Base-by-base conservation (phyloP, 176 grass and related monocot species). In the Paspalum notatum region DNA sequence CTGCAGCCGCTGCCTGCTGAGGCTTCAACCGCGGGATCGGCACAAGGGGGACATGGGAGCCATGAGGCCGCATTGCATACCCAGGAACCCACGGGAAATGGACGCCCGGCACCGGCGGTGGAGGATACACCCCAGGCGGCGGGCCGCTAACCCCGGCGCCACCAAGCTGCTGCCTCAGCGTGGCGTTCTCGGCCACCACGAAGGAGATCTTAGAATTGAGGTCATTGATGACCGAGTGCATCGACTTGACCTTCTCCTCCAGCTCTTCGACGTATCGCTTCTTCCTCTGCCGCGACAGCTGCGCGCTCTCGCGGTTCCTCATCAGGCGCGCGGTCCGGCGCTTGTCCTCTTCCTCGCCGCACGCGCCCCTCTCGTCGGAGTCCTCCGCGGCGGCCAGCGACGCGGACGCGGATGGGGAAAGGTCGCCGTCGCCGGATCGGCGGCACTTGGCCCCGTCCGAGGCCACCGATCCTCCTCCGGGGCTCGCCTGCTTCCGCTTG, bases 271-370 rank as follows among this genome's bases (percentile, higher is more conserved):
- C 87, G 66, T 95, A 91, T 3, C 86, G 85, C 80, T 95, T 99
- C 91, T 95, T 99, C 82, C 96, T 87, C 81, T 99, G 96, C 72
- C 96, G 78, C 1, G 96, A 99, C 8, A 99, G 92, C 56, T 99
- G 96, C 15, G 96, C 96, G 71, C 96, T 99, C 85, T 95, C 96
- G 1, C 93, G 86, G 73, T 99, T 99, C 51, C 96, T 86, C 76
- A 91, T 82, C 90, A 99, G 85, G 80, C 96, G 86, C 37, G 90
- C 89, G 22, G 71, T 83, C 5, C 83, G 88, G 71, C 94, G 89
- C 1, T 80, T 84, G 48, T 95, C 92, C 57, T 91, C 92, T 6
- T 87, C 90, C 74, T 78, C 63, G 64, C 83, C 72, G 26, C 8
- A 54, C 40, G 47, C 26, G 26, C 56, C 48, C 11, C 77, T 81